Percentiles rank a stretch among this genome's conserved stretches.
These are phyloP conservation scores for Colletotrichum trifolii DNA, from an alignment of 2,329 filamentous ascomycete species.

Conservation along the genomic window DNA sequence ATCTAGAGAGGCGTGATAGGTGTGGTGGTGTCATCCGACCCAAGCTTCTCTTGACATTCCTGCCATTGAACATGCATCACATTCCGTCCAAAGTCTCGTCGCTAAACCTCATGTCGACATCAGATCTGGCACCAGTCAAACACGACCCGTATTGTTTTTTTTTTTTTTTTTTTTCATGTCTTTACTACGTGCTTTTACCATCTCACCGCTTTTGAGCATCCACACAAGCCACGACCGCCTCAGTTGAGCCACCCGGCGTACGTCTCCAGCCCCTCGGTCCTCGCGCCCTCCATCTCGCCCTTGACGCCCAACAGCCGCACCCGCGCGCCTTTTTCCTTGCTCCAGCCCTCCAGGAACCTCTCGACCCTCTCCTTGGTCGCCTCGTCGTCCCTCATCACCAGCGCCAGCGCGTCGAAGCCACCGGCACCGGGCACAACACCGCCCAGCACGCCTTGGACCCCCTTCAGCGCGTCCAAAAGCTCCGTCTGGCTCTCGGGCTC, in stretches of 20 bases:
- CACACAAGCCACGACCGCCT: background rate
- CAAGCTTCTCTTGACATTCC: too few relatives aligned
- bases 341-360: slow-evolving; percentile 75
- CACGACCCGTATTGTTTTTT: too few relatives aligned
- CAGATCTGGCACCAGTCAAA: too few relatives aligned
- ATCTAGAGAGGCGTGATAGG: too few relatives aligned
- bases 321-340: slow-evolving; percentile 64
- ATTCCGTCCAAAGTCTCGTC: too few relatives aligned
- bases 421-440: slow-evolving; percentile 93
- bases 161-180: fast-evolving
- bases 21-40: too few relatives aligned
- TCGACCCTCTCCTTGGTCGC: slow-evolving; percentile 71
- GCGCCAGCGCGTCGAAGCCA: slow-evolving; percentile 88
- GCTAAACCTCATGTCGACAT: too few relatives aligned
- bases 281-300: slow-evolving; percentile 77
- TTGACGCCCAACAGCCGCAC: slow-evolving; percentile 77
- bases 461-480: slow-evolving; percentile 80
- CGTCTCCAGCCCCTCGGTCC: slow-evolving; percentile 55
- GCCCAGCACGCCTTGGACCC: slow-evolving; percentile 82
- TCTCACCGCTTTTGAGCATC: too few relatives aligned
- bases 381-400: slow-evolving; percentile 80
- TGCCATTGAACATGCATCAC: too few relatives aligned
- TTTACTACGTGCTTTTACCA: too few relatives aligned
- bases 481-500: slow-evolving; percentile 88
- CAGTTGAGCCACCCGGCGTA: slow-evolving; percentile 57